Base-by-base conservation (phyloP, 108 stramenopile species). In the Fistulifera pelliculosa region DNA sequence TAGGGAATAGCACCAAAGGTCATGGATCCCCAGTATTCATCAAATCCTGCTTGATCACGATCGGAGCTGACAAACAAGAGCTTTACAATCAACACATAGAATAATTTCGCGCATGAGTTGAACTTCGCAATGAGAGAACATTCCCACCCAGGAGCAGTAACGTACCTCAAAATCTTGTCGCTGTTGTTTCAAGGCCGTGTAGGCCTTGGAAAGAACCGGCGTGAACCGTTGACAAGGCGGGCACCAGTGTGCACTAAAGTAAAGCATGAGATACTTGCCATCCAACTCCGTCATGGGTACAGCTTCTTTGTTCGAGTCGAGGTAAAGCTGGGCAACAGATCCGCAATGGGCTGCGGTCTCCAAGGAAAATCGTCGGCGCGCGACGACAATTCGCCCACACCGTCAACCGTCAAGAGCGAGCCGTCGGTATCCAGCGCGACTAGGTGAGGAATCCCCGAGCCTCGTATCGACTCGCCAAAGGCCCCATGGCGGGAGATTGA, bases 31-130 rank as follows among this genome's bases (percentile, higher is more conserved):
- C 55, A 69, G 61, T 75, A 79, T 47, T 52, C 63, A 15, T 78
- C 47, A 53, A 87, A 92, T 14, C 50, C 49, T 26, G 35, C 56
- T 60, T 83, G 60, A 52, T 77, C 76, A 12, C 54, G 59, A 57
- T 92, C 90, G n/a, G 75, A 64, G 47, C 72, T 70, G 15, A 83
- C 70, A 68, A 85, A 92, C 25, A 92, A 54, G n/a, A 90, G 24
- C 76, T 76, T 1, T 35, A 38, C 22, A 35, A 35, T 35, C 3
- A 3, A 35, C 3, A 6, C 31, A 35, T 3, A 27, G 26, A 27
- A 44, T 11, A 45, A 45, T 41, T 14, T 13, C 11, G 14, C 40
- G 40, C 40, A 41, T 41, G 11, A 45, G 3, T 22, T 2, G 44
- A 45, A 45, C 17, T 21, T 45, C 44, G 47, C 13, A 17, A 12